A percentile compares a stretch with the other conserved stretches of the same genome.
Evolutionary conservation across 2,329 filamentous ascomycete genomes (phyloP).

Genomic region (Aureobasidium sp.): DNA sequence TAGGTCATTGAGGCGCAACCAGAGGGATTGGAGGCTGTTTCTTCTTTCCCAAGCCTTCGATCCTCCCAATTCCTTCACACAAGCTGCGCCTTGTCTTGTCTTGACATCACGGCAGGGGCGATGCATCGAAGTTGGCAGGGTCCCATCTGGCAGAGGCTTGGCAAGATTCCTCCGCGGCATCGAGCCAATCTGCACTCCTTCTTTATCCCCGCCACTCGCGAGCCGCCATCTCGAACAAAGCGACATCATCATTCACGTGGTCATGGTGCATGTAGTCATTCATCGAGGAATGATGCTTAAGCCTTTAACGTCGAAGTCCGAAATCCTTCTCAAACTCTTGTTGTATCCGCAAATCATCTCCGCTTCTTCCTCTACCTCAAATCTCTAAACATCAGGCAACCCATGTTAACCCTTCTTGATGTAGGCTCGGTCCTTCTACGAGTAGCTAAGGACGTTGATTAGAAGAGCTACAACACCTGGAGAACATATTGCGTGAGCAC

Average conservation of each 20-base stretch:
- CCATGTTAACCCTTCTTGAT: neutral
- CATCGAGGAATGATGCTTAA: neutral
- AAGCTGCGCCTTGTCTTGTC: slow-evolving; percentile 9
- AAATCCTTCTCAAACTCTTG: neutral
- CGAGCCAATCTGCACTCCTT: neutral
- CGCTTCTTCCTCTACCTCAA: neutral
- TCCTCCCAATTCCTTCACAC: neutral
- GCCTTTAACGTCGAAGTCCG: neutral
- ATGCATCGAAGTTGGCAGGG: neutral
- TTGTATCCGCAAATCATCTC: neutral
- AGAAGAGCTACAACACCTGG: no score
- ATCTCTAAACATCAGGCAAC: neutral
- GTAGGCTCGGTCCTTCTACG: no score
- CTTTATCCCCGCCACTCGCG: neutral
- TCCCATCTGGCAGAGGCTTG: neutral
- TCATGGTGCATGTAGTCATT: neutral
- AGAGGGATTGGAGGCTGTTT: neutral
- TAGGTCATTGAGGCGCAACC: slow-evolving; percentile 6
- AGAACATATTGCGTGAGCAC: neutral
- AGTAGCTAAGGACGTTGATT: no score
- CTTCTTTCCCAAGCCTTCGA: neutral
- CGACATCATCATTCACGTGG: neutral
- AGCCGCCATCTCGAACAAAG: neutral
- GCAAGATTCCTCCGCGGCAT: neutral
- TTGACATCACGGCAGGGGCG: neutral